phyloP scores from a whole-genome alignment of 768 basidiomycete species.

The Trametes coccinea region DNA sequence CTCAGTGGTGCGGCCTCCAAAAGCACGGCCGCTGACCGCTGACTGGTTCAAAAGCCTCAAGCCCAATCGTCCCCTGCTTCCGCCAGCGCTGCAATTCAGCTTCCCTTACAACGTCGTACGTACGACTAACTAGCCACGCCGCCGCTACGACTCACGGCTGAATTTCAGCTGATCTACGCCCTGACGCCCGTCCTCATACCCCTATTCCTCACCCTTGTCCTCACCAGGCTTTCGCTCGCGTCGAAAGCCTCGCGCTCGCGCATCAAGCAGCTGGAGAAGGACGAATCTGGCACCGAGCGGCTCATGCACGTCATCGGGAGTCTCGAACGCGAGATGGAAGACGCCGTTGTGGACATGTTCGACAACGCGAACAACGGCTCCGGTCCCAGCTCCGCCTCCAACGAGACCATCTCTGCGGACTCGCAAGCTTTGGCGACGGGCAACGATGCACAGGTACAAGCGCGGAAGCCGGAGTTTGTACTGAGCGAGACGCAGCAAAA shows the following conservation, averaged over 20 bases:
- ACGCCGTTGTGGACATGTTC: slow-evolving; percentile 59
- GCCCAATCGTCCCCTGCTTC: slow-evolving; percentile 47
- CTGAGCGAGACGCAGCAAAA: slow-evolving; percentile 47
- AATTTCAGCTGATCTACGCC: slow-evolving; percentile 49
- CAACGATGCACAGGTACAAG: background rate
- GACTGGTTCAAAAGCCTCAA: slow-evolving; percentile 48
- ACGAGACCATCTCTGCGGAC: background rate
- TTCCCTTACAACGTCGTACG: slow-evolving; percentile 77
- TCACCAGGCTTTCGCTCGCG: slow-evolving; percentile 58
- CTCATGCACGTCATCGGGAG: slow-evolving; percentile 57
- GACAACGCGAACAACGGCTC: slow-evolving; percentile 35
- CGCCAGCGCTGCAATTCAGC: slow-evolving; percentile 55
- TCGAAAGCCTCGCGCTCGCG: slow-evolving; percentile 62
- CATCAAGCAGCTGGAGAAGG: slow-evolving; percentile 63
- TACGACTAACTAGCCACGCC: slow-evolving; percentile 6
- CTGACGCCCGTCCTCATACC: slow-evolving; percentile 70
- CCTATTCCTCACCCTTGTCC: slow-evolving; percentile 49
- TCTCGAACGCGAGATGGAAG: slow-evolving; percentile 63
- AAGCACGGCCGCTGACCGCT: slow-evolving; percentile 41
- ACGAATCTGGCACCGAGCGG: slow-evolving; percentile 46
- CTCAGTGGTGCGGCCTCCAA: slow-evolving; percentile 32
- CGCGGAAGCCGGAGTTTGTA: slow-evolving; percentile 19
- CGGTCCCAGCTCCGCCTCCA: background rate
- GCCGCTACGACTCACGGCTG: background rate
- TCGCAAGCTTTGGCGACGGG: background rate